Evolutionary conservation across 2,329 filamentous ascomycete species (phyloP).

Genomic region (Trichophyton simii): DNA sequence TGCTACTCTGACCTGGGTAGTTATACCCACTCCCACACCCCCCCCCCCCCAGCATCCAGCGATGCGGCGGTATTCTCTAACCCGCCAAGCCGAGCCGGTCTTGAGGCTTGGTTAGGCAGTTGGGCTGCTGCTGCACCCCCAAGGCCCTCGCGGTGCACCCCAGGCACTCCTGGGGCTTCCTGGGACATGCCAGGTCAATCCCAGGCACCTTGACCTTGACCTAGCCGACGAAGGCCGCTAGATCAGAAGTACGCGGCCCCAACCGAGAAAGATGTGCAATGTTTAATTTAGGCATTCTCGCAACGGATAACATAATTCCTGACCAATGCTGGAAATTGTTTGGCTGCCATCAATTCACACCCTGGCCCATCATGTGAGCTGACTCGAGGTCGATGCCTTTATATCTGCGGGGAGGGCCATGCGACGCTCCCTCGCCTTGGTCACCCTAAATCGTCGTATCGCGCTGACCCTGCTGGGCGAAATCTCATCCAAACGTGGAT

Average conservation of each 20-base stretch:
- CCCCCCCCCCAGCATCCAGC: neutral
- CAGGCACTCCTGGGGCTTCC: neutral
- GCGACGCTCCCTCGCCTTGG: neutral
- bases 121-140: neutral
- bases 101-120: neutral
- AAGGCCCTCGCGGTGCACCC: neutral
- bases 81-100: neutral
- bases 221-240: slow-evolving; percentile 2
- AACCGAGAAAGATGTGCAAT: neutral
- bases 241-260: neutral
- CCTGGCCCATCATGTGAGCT: neutral
- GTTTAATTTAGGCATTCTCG: neutral
- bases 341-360: neutral
- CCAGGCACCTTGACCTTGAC: neutral
- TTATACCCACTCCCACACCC: neutral
- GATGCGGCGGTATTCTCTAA: neutral
- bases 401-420: slow-evolving; percentile 1
- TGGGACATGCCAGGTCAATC: neutral
- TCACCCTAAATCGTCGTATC: neutral
- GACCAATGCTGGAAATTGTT: slow-evolving; percentile 1
- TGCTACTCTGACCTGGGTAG: neutral
- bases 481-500: neutral
- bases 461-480: neutral
- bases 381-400: neutral
- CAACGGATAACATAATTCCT: slow-evolving; percentile 2